phyloP scores from a whole-genome alignment of 805 yeast genomes.

The Kodamaea lidongshanica region DNA sequence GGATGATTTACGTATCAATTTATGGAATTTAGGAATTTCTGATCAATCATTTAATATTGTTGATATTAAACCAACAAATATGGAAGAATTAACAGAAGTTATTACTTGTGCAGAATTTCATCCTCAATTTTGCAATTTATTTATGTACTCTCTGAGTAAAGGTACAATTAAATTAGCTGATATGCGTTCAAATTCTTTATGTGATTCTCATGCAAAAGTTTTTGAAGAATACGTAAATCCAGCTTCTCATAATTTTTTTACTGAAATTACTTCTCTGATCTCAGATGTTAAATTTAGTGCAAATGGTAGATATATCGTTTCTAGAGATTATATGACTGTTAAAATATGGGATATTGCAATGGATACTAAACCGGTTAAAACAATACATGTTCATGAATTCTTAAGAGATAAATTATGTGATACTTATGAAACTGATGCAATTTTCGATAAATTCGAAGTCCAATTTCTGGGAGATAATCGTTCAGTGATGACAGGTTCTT shows the following conservation, averaged over 20 bases:
- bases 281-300: constrained; percentile 88
- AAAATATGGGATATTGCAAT: constrained; percentile 97
- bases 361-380: constrained; percentile 92
- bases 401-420: constrained; percentile 90
- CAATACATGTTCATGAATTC: constrained; percentile 93
- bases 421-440: constrained; percentile 97
- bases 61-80: constrained; percentile 94
- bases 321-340: constrained; percentile 94
- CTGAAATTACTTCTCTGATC: constrained; percentile 92
- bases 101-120: constrained; percentile 96
- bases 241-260: constrained; percentile 86
- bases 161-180: constrained; percentile 94
- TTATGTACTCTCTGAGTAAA: constrained; percentile 92
- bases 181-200: constrained; percentile 91
- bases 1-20: constrained; percentile 90
- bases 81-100: constrained; percentile 98
- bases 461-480: constrained; percentile 90
- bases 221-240: constrained; percentile 95
- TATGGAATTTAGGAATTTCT: constrained; percentile 92
- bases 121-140: constrained; percentile 84
- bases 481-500: constrained; percentile 93
- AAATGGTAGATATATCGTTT: constrained; percentile 92
- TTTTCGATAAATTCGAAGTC: constrained; percentile 96
- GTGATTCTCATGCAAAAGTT: constrained; percentile 81
- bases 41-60: constrained; percentile 96